Evolutionary conservation across 176 grass and related monocot species (phyloP), one percentile per base, ranked within the genome.

Genomic region (Melocanna baccifera): DNA sequence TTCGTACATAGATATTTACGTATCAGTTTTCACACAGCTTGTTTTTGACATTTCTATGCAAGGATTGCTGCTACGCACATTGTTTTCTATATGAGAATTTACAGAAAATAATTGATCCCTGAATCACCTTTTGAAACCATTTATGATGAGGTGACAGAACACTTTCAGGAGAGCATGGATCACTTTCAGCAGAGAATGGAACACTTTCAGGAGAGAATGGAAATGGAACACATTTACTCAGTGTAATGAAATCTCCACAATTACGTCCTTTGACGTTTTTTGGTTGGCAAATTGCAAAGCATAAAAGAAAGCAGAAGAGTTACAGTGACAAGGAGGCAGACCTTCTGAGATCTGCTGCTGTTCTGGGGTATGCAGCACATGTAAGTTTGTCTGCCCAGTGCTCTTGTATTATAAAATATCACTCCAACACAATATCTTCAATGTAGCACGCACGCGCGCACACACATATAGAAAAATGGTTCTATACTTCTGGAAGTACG

Each of bases 291-390:
- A 40, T 91, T 51, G 51, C 52, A 9, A 88, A 81, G 64, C 40
- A 32, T 28, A 87, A 62, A 48, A 32, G 47, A 62, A 85, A 78
- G 56, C 71, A 76, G 40, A 88, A 34, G 50, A 81, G 13, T 73
- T 78, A 67, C 32, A 73, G 16, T 18, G 25, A 69, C 40, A 88
- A 53, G 58, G 86, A 41, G 40, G 40, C 40, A 41, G 40, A 86
- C 18, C 71, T 91, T 78, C 82, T 82, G 66, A 88, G 86, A 32
- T 91, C 82, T 3, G 78, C 90, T 4, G 57, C 86, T 48, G 86
- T 88, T 64, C 86, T 91, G n/a, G 90, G 90, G 32, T 91, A 91
- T 62, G 86, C 78, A 43, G 73, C 78, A 73, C 90, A 91, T 86
- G 90, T 91, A 61, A 91, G 86, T 79, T 61, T 87, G 23, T 61